A percentile compares a stretch with the other conserved stretches of the same genome.
phyloP scores from a whole-genome alignment of 768 basidiomycete genomes.

The Sporobolomyces phaffii region DNA sequence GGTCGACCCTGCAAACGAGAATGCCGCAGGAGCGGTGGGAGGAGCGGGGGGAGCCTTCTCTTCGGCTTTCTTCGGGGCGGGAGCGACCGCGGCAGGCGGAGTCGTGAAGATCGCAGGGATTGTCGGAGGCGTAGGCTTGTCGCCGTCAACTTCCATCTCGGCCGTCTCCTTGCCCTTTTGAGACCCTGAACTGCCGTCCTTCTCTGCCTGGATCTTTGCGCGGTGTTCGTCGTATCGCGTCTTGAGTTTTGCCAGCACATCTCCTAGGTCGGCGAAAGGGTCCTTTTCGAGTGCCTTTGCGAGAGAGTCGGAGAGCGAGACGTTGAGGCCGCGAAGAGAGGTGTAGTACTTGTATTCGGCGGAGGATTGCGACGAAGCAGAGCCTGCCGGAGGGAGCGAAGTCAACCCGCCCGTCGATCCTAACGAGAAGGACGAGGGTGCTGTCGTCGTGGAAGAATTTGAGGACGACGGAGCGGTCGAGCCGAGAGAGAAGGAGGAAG shows the following conservation, averaged over 20 bases:
- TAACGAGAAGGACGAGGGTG: slow-evolving; percentile 5
- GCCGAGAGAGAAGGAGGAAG: slow-evolving; percentile 8
- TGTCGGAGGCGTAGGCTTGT: neutral
- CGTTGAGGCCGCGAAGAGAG: slow-evolving; percentile 31
- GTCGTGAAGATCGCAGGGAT: slow-evolving; percentile 20
- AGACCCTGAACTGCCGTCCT: neutral
- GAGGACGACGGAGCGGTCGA: too few relatives aligned
- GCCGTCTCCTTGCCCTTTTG: neutral
- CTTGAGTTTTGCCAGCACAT: slow-evolving; percentile 7
- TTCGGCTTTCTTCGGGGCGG: slow-evolving; percentile 1
- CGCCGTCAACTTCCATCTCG: slow-evolving; percentile 5
- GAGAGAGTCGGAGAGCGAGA: slow-evolving; percentile 25
- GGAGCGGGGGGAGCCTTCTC: slow-evolving; percentile 8
- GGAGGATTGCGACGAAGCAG: neutral
- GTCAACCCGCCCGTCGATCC: too few relatives aligned
- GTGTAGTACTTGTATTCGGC: slow-evolving; percentile 28
- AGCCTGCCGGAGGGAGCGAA: too few relatives aligned
- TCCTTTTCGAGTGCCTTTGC: slow-evolving; percentile 22
- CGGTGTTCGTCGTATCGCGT: slow-evolving; percentile 26
- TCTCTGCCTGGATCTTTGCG: slow-evolving; percentile 14
- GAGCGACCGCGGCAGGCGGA: slow-evolving; percentile 6
- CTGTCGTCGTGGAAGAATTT: neutral
- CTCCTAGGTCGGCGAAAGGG: slow-evolving; percentile 25
- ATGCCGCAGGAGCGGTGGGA: slow-evolving; percentile 20
- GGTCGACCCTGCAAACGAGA: slow-evolving; percentile 26